Conservation (phyloP, 768 basidiomycete species). For the Termitomyces sp. region DNA sequence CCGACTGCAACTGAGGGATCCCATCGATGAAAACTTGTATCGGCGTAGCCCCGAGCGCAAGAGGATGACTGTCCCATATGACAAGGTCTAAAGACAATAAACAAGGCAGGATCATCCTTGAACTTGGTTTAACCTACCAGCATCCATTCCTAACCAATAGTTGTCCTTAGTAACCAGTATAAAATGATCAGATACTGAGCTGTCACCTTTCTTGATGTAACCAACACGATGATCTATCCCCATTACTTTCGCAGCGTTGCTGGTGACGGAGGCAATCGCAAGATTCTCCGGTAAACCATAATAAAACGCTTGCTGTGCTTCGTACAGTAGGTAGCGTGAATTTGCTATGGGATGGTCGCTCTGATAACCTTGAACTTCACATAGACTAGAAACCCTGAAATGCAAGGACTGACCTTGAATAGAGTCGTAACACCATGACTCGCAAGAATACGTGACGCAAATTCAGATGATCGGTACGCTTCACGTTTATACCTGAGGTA, state of each 20-base stretch:
- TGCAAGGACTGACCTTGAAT: constrained; percentile 55
- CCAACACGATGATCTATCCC: constrained; percentile 85
- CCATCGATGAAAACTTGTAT: constrained; percentile 90
- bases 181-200: neutral
- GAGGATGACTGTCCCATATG: constrained; percentile 82
- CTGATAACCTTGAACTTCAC: constrained; percentile 25
- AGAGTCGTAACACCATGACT: constrained; percentile 63
- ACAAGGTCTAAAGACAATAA: constrained; percentile 53
- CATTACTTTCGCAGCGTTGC: constrained; percentile 64
- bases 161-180: neutral
- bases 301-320: constrained; percentile 82
- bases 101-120: neutral
- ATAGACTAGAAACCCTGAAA: neutral
- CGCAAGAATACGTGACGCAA: constrained; percentile 71
- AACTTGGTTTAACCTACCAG: constrained; percentile 38
- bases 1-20: constrained; percentile 60
- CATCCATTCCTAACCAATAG: constrained; percentile 59
- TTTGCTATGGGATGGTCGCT: constrained; percentile 66
- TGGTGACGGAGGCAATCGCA: constrained; percentile 74
- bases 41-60: constrained; percentile 84
- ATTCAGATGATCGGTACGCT: constrained; percentile 76
- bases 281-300: constrained; percentile 70
- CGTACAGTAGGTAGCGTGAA: constrained; percentile 73
- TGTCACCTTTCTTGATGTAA: constrained; percentile 58
- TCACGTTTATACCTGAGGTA: constrained; percentile 68